Percentiles rank a stretch among this genome's conserved stretches.
Evolutionary conservation across 2,329 filamentous ascomycete genomes (phyloP).

Genomic region (Monosporascus ibericus): DNA sequence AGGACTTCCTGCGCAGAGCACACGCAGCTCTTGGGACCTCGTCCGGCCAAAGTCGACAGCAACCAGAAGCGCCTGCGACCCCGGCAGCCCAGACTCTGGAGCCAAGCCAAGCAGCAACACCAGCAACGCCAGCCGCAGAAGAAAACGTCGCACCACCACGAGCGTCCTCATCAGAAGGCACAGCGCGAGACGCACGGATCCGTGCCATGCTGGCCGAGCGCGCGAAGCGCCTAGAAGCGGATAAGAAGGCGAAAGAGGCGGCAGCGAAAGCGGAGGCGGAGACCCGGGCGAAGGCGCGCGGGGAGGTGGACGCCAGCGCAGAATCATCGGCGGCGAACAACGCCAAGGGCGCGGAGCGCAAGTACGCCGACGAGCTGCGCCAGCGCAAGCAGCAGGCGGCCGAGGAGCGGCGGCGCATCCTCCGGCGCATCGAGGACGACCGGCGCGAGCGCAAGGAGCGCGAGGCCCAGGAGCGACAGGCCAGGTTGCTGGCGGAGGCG

Average conservation of each 20-base stretch:
- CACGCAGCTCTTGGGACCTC: slow-evolving; percentile 32
- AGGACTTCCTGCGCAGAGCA: slow-evolving; percentile 59
- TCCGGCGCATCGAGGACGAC: slow-evolving; percentile 72
- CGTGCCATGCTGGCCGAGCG: slow-evolving; percentile 44
- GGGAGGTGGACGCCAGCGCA: slow-evolving; percentile 17
- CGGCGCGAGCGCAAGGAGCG: slow-evolving; percentile 59
- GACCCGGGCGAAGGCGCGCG: slow-evolving; percentile 30
- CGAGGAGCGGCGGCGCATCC: slow-evolving; percentile 64
- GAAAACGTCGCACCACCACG: background rate
- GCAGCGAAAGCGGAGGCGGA: slow-evolving; percentile 41
- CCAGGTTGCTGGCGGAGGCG: slow-evolving; percentile 18
- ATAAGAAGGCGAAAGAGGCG: slow-evolving; percentile 44
- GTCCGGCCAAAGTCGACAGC: slow-evolving; percentile 8
- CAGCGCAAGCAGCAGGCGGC: slow-evolving; percentile 60
- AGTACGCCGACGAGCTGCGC: slow-evolving; percentile 50
- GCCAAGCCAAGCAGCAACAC: slow-evolving; percentile 3
- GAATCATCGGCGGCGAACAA: slow-evolving; percentile 9
- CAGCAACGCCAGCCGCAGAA: slow-evolving; percentile 1
- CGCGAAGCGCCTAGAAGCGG: slow-evolving; percentile 38
- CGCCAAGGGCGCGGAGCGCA: slow-evolving; percentile 29
- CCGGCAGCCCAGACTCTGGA: slow-evolving; percentile 3
- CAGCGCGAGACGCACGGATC: slow-evolving; percentile 2
- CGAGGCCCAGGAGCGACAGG: slow-evolving; percentile 41
- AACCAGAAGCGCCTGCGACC: slow-evolving; percentile 6
- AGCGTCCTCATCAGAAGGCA: background rate